phyloP scores from a whole-genome alignment of 257 asterid genomes.

The Thymus quinquecostatus region DNA sequence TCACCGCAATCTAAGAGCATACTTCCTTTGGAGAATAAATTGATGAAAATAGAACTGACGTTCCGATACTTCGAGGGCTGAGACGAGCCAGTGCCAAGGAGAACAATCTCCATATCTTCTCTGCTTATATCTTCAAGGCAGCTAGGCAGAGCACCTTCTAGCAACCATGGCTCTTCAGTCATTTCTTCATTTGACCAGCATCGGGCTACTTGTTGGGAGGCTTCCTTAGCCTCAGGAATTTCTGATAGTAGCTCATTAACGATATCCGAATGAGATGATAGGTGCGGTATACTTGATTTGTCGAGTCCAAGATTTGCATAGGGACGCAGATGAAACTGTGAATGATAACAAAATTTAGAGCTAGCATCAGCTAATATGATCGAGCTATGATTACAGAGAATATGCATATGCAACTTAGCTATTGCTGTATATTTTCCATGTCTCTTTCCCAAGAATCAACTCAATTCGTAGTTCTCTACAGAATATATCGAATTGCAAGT shows the following conservation, averaged over 20 bases:
- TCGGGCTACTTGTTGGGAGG: constrained; percentile 53
- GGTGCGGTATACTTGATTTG: constrained; percentile 64
- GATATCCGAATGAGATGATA: constrained; percentile 55
- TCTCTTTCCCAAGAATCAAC: background rate
- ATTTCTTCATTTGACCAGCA: constrained; percentile 46
- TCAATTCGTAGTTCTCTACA: background rate
- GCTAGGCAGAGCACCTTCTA: constrained; percentile 56
- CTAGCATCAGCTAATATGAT: background rate
- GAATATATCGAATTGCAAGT: background rate
- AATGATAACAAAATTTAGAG: background rate
- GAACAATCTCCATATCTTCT: constrained; percentile 90
- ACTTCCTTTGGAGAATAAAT: constrained; percentile 83
- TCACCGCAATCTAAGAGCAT: constrained; percentile 92
- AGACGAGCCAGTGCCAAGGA: constrained; percentile 98
- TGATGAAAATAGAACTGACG: constrained; percentile 84
- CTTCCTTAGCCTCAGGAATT: constrained; percentile 78
- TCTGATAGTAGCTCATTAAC: constrained; percentile 69
- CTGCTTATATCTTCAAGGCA: constrained; percentile 77
- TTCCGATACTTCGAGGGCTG: constrained; percentile 99
- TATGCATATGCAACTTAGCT: background rate
- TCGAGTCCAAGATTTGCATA: constrained; percentile 84
- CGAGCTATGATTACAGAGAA: background rate
- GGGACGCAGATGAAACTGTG: constrained; percentile 84
- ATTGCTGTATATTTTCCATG: background rate
- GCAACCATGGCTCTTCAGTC: constrained; percentile 83